Evolutionary conservation across 2,329 filamentous ascomycete species (phyloP), one percentile per base, ranked within the genome.

Genomic region (Hyphodiscus sp.): DNA sequence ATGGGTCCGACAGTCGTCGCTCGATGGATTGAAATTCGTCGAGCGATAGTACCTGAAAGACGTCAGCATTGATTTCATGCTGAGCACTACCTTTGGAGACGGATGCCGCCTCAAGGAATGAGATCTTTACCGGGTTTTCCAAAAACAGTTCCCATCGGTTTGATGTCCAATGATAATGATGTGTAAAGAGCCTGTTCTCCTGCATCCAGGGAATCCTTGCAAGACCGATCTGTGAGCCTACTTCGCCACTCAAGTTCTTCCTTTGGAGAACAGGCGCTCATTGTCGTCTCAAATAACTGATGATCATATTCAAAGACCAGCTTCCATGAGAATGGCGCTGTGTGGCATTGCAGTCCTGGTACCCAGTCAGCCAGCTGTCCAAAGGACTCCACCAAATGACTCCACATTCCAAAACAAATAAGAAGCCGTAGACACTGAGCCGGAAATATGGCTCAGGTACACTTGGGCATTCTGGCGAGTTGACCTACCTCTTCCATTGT

Each of bases 261-360:
- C 42, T 79, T 82, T 0, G 82, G 76, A 1, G 87, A 92, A 63
- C 91, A 96, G 38, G 91, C 92, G 60, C 87, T 95, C 72, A 96
- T 77, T 42, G 96, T 83, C 16, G 96, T 71, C 69, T 97, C 92
- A 67, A 89, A 92, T 50, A 92, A 75, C 55, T 87, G 83, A 60
- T 87, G 81, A 53, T 86, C 78, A 59, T 82, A 81, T 67, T 94
- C 85, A 64, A 97, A 96, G 2, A 89, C 77, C 11, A 96, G 65
- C 68, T 97, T 99, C 92, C 91, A 97, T 1, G 91, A 94, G 68
- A 89, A 89, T 0, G 88, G 84, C 0, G 89, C 88, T 2, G 87
- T 89, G 58, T 94, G 86, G 64, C 91, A 96, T 74, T 92, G 90
- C 8, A 97, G 68, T 0, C 90, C 91, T 95, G 56, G 45, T 13